Evolutionary conservation across 345 rosid genomes (phyloP), one percentile per base, ranked within the genome.

Genomic region (Noccaea caerulescens): DNA sequence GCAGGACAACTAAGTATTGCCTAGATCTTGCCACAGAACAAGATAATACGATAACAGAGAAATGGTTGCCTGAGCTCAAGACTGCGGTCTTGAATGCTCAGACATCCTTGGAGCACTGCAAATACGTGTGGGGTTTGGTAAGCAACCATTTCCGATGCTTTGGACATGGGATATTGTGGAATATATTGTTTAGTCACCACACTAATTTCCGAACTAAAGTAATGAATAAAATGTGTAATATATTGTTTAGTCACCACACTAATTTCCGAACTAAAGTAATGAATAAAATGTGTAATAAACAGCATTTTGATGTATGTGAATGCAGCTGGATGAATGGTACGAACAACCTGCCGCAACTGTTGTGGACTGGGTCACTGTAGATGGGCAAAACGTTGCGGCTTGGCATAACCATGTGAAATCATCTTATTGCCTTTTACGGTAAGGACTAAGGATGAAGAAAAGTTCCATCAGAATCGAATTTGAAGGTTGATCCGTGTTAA

Each of bases 301-400:
- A 58, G 10, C 16, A 25, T 43, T 49, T 49, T 25, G n/a, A 34
- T 56, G 39, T 52, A 53, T 47, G 51, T 7, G 47, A 72, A 61
- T 76, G 84, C 86, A 89, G 98, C 80, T 92, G 32, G 89, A 92
- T 9, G 92, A 87, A 63, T 89, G 96, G 93, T 92, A 95, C 92
- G 92, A 89, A 78, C 98, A 89, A 69, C 98, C 98, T 8, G 98
- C 98, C 18, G 85, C 96, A 37, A 85, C 92, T 5, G 84, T 85
- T 62, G 93, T 87, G 46, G 96, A 92, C 78, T 89, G 96, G 96
- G 89, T 84, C 54, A 66, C 85, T 45, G 90, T 92, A 39, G 98
- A 89, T 59, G 92, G 98, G 39, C 90, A 92, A 60, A 85, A 80
- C 47, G 92, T 89, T 46, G 88, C 83, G 51, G 84, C 89, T 49